A percentile compares a stretch with the other conserved stretches of the same genome.
phyloP scores from a whole-genome alignment of 2,329 filamentous ascomycete species.

The Seiridium unicorne region DNA sequence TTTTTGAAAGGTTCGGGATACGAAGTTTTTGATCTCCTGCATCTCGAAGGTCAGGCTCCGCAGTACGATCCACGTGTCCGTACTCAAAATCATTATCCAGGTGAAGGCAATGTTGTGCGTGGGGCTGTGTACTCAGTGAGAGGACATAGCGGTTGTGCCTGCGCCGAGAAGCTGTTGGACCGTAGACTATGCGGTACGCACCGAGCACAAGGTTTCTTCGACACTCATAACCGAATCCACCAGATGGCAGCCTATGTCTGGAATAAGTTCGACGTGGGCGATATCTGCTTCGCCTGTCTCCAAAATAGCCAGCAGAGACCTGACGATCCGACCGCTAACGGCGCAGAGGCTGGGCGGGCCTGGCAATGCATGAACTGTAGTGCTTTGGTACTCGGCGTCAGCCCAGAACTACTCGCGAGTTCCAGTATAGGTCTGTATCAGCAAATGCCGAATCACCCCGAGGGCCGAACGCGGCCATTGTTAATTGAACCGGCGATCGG shows the following conservation, averaged over 20 bases:
- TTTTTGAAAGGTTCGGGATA: background rate
- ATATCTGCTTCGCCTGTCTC: background rate
- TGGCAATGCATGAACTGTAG: background rate
- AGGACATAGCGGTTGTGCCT: constrained; percentile 35
- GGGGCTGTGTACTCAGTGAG: constrained; percentile 11
- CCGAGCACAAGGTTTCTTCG: constrained; percentile 25
- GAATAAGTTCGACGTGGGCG: background rate
- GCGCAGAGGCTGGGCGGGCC: background rate
- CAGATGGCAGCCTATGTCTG: background rate
- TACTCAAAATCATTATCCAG: background rate
- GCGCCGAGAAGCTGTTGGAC: constrained; percentile 31
- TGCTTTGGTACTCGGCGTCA: background rate
- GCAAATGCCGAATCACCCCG: too few species aligned
- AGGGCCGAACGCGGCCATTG: too few species aligned
- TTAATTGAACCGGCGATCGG: too few species aligned
- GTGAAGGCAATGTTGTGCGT: background rate
- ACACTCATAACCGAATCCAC: background rate
- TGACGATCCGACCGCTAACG: background rate
- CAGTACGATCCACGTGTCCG: background rate
- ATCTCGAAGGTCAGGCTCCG: background rate
- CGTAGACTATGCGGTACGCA: constrained; percentile 33
- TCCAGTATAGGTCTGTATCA: too few species aligned
- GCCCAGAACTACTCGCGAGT: background rate
- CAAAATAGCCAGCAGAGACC: background rate
- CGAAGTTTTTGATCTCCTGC: background rate